phyloP scores from a whole-genome alignment of 805 yeast species.

The Spathaspora arborariae region DNA sequence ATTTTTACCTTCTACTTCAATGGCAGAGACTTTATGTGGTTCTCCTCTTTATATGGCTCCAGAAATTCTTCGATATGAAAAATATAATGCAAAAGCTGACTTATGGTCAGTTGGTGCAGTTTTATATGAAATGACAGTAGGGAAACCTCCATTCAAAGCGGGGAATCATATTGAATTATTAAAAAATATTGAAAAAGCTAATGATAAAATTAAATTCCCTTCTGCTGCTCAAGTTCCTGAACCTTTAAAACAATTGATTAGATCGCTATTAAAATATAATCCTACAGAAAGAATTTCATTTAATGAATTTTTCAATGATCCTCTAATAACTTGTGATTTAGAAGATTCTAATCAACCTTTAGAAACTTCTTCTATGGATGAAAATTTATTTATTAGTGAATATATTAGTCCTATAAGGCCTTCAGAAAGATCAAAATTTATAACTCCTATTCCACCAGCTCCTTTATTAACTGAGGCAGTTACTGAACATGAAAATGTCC shows the following conservation, averaged over 20 bases:
- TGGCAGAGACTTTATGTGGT: constrained; percentile 97
- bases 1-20: constrained; percentile 83
- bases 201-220: constrained; percentile 79
- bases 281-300: constrained; percentile 88
- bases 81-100: constrained; percentile 96
- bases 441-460: constrained; percentile 13
- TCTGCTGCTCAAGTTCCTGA: constrained; percentile 58
- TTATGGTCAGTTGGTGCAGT: constrained; percentile 99
- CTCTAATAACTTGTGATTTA: constrained; percentile 56
- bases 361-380: constrained; percentile 66
- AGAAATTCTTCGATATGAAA: constrained; percentile 88
- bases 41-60: constrained; percentile 99
- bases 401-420: constrained; percentile 50
- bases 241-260: constrained; percentile 65
- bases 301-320: constrained; percentile 78
- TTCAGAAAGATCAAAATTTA: constrained; percentile 16
- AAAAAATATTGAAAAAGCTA: constrained; percentile 77
- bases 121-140: constrained; percentile 89
- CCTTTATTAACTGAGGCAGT: not conserved
- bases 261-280: constrained; percentile 72
- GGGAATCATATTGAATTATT: constrained; percentile 87
- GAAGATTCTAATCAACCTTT: constrained; percentile 53
- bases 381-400: constrained; percentile 81
- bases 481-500: not conserved
- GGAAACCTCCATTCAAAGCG: constrained; percentile 95